These are phyloP conservation scores for Schwanniomyces yamadae DNA, from an alignment of 805 yeast genomes.

Conservation along the genomic window DNA sequence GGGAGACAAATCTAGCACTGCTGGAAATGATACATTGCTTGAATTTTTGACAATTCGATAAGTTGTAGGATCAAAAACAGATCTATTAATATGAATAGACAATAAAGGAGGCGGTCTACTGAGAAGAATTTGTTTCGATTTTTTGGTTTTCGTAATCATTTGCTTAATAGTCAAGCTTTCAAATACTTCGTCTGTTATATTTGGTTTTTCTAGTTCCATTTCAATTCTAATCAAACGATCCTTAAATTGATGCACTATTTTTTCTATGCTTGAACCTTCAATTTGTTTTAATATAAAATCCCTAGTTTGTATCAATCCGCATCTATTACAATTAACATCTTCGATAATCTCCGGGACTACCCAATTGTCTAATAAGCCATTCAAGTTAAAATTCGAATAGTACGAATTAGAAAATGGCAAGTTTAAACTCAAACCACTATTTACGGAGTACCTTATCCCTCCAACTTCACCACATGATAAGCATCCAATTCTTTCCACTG, in stretches of 20 bases:
- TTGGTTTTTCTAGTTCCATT: conserved; percentile 57
- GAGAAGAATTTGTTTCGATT: conserved; percentile 79
- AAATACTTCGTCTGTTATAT: conserved; percentile 78
- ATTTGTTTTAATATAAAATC: conserved; percentile 51
- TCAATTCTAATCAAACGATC: conserved; percentile 31
- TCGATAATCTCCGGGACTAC: conserved; percentile 80
- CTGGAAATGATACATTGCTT: conserved; percentile 77
- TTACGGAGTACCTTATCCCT: conserved; percentile 80
- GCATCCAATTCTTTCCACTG: conserved; percentile 89
- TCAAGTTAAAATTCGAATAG: conserved; percentile 36
- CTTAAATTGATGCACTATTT: conserved; percentile 27
- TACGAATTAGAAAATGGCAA: conserved; percentile 48
- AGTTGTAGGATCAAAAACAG: conserved; percentile 86
- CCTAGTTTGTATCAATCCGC: conserved; percentile 68
- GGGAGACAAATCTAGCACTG: conserved; percentile 61
- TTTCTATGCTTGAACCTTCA: conserved; percentile 40
- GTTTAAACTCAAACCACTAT: conserved; percentile 71
- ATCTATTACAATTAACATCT: conserved; percentile 92
- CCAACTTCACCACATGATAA: conserved; percentile 90
- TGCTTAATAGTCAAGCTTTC: conserved; percentile 70
- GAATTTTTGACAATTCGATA: conserved; percentile 82
- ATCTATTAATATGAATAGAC: conserved; percentile 85
- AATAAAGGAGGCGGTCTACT: conserved; percentile 81
- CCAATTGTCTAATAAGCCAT: conserved; percentile 63
- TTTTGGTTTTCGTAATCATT: conserved; percentile 70